These are phyloP conservation scores for Penicillium sp. DNA, from an alignment of 2,329 filamentous ascomycete genomes.

Conservation along the genomic window DNA sequence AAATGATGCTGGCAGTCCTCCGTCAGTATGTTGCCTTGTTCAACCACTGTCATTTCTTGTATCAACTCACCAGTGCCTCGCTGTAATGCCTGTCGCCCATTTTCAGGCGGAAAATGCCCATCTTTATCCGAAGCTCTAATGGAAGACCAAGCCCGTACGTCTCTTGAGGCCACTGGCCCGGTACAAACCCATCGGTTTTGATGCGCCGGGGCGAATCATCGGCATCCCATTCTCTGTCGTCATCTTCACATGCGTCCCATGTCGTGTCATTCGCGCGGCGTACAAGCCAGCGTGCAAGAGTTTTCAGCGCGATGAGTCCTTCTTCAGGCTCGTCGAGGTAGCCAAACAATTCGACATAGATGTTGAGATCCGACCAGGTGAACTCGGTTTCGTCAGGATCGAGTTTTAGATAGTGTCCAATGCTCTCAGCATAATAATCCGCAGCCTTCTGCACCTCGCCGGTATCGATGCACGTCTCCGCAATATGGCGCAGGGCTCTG, in stretches of 20 bases:
- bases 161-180: constrained; percentile 50
- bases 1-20: constrained; percentile 57
- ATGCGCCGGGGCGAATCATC: constrained; percentile 64
- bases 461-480: constrained; percentile 54
- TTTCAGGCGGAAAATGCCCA: constrained; percentile 77
- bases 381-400: constrained; percentile 47
- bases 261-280: constrained; percentile 68
- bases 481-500: constrained; percentile 53
- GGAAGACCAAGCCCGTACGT: constrained; percentile 73
- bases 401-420: constrained; percentile 48
- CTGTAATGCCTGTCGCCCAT: constrained; percentile 57
- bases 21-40: constrained; percentile 6
- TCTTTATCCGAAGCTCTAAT: constrained; percentile 74
- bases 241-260: constrained; percentile 69
- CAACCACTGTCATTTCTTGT: neutral
- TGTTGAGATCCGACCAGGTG: constrained; percentile 77
- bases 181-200: constrained; percentile 58
- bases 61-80: constrained; percentile 67
- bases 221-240: constrained; percentile 87
- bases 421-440: constrained; percentile 51
- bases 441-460: constrained; percentile 49
- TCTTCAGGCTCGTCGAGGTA: constrained; percentile 59
- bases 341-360: constrained; percentile 77
- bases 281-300: constrained; percentile 74
- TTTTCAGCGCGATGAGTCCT: constrained; percentile 67